Evolutionary conservation across 345 rosid species (phyloP), one percentile per base, ranked within the genome.

Genomic region (Populus deltoides): DNA sequence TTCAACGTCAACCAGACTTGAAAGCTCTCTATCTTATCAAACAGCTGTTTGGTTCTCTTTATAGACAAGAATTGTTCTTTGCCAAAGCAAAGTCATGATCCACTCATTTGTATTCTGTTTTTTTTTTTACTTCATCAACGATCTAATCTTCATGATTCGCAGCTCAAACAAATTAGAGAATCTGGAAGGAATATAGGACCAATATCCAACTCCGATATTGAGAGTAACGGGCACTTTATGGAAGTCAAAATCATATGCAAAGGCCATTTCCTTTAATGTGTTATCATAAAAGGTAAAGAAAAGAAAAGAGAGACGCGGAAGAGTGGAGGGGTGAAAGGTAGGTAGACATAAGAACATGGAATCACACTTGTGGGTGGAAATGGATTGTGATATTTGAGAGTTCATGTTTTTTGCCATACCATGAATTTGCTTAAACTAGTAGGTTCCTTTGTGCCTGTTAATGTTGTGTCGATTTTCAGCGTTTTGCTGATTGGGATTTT

Each of bases 241-340:
- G 55, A 53, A 1, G 67, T 53, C 72, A 70, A 51, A 16, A 51
- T 51, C 25, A 27, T 49, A 57, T n/a, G 63, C 24, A 24, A 3
- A 57, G 15, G 15, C 11, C 29, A 57, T 57, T 57, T 27, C 27
- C 13, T 8, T 49, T 51, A 18, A 71, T 17, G 8, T 49, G 62
- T 45, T 22, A 71, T 71, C 35, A 1, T 33, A 68, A 68, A 51
- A 65, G 7, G 29, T 18, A 41, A 69, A 59, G 13, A 22, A 31
- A 51, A 35, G 47, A n/a, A 18, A 6, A 17, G 6, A 78, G 81
- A 33, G 77, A 86, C 81, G 84, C 81, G 79, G 88, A 79, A 71
- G 79, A 81, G 79, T 80, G 84, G 25, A 69, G 73, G 70, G 88
- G 79, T 76, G 80, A 81, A 72, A 63, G 38, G 59, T 10, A 24